Base-by-base conservation (phyloP, 2,329 filamentous ascomycete genomes). In the Fusarium sarcochroum region DNA sequence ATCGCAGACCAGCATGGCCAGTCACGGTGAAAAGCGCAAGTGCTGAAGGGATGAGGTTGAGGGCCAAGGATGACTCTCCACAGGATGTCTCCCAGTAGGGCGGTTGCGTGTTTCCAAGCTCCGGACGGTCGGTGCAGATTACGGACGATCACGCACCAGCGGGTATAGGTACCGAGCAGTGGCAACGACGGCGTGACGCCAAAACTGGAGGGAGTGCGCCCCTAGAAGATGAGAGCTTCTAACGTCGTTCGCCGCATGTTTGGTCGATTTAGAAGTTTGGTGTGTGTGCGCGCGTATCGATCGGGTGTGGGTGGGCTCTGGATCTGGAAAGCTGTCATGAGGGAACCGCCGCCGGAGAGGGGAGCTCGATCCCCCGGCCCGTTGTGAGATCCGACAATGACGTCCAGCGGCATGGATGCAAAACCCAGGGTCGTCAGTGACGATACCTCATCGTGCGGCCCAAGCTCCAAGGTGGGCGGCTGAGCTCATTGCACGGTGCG, bases 291-390 rank as follows among this genome's bases (percentile, higher is more conserved):
- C 50, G 58, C 57, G 58, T 59, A 70, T 69, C 63, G 67, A 69
- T 69, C 63, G 53, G 54, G 63, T 68, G 67, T 70, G 66, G 41
- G 67, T 69, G 63, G 66, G 35, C 58, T 64, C 62, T 63, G 50
- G 67, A 70, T 70, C 67, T 69, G 50, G 63, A 60, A 66, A 64
- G 54, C 67, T 69, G 67, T 69, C 67, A 69, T 68, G 49, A 67
- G 49, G 63, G 67, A 70, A 68, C 67, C 67, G 53, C 41, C 51
- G 50, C 52, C 47, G 47, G 62, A 69, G 51, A 49, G 41, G 40
- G 49, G 35, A 67, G 66, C 45, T 69, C 57, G 66, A 69, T 61
- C 57, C 62, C 63, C 61, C 45, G 57, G 66, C 62, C 66, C 57
- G 47, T 68, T 62, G 14, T 64, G 66, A 69, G 66, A 69, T 70